These are phyloP conservation scores for Pisolithus tinctorius DNA, from an alignment of 768 basidiomycete species.

Conservation along the genomic window DNA sequence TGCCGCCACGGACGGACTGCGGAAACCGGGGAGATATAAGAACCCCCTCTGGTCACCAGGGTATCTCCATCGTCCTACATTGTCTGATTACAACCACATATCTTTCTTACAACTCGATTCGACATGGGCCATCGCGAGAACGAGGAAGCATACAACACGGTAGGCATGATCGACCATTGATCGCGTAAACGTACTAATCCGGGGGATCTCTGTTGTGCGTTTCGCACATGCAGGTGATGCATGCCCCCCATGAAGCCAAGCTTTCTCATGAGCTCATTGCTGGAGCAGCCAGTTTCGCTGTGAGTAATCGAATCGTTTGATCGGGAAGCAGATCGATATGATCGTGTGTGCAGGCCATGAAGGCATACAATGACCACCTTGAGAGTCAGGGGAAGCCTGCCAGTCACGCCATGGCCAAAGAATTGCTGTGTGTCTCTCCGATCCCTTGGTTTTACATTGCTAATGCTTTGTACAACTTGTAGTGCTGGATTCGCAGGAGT, in stretches of 20 bases:
- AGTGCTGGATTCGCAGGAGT: slow-evolving; percentile 52
- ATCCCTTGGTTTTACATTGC: neutral
- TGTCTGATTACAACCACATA: no score
- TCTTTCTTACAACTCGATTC: no score
- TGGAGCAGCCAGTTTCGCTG: slow-evolving; percentile 61
- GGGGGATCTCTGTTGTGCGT: no score
- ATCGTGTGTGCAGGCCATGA: slow-evolving; percentile 44
- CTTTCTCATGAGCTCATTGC: slow-evolving; percentile 64
- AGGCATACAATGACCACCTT: slow-evolving; percentile 53
- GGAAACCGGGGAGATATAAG: no score
- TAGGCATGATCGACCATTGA: no score
- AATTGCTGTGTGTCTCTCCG: slow-evolving; percentile 34
- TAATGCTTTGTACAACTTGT: neutral
- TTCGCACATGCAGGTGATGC: slow-evolving; percentile 32
- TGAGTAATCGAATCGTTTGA: slow-evolving; percentile 12
- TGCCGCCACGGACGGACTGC: no score
- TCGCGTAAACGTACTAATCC: no score
- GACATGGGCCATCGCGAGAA: no score
- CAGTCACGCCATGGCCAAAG: slow-evolving; percentile 51
- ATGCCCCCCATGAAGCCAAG: slow-evolving; percentile 48
- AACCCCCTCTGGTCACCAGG: no score
- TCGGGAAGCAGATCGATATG: neutral
- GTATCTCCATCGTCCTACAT: no score
- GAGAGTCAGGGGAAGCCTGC: slow-evolving; percentile 41
- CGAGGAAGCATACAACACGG: no score